Conservation (phyloP, 345 rosid genomes). For the Melaleuca alternifolia region DNA sequence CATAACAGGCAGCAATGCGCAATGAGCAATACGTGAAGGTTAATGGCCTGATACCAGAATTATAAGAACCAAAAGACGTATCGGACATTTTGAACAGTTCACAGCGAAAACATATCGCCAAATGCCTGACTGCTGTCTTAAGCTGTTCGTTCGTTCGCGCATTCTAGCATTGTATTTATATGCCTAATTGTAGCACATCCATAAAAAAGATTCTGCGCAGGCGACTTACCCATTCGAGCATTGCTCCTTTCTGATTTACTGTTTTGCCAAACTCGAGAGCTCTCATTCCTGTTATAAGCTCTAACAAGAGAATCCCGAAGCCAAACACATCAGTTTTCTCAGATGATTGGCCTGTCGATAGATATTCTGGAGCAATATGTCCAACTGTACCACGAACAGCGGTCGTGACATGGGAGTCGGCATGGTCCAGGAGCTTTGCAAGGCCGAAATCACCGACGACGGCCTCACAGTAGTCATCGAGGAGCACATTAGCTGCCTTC, state of each 20-base stretch:
- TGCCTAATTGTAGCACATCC: neutral
- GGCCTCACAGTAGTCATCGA: conserved; percentile 79
- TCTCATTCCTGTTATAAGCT: conserved; percentile 91
- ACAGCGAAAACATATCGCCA: neutral
- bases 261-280: conserved; percentile 88
- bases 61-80: neutral
- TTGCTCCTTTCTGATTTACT: conserved; percentile 77
- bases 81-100: neutral
- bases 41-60: neutral
- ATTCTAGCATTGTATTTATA: neutral
- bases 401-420: conserved; percentile 87
- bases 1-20: neutral
- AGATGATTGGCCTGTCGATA: conserved; percentile 93
- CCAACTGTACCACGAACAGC: conserved; percentile 96
- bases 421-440: conserved; percentile 84
- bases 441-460: conserved; percentile 97
- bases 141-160: neutral
- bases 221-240: conserved; percentile 76
- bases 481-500: conserved; percentile 83
- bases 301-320: conserved; percentile 83
- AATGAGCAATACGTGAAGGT: neutral
- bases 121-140: neutral
- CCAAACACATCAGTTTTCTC: conserved; percentile 96
- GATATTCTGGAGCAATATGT: conserved; percentile 92
- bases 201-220: neutral